Evolutionary conservation across 352 stramenopile genomes (phyloP), one percentile per base, ranked within the genome.

Genomic region (Phytophthora nicotianae): DNA sequence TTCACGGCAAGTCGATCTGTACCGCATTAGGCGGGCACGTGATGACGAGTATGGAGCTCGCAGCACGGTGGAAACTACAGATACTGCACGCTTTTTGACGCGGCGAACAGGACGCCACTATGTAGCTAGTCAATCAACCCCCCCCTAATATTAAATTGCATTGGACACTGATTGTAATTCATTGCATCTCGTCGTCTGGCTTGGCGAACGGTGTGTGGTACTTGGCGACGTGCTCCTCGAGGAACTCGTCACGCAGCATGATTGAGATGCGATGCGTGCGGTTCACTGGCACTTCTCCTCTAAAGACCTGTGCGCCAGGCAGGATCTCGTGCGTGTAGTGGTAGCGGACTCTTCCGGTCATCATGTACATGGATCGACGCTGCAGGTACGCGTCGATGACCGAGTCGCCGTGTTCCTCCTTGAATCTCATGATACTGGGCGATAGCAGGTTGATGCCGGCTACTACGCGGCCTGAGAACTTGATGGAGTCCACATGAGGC

Each of bases 271-370:
- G 85, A 26, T 82, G 79, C 26, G 83, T 92, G 60, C 85, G 85
- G 29, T 86, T 54, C n/a, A 94, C 79, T 4, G 66, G 64, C n/a
- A 83, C 51, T 32, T 86, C 38, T 41, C 63, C 70, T 60, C 65
- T 65, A 48, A 93, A 94, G 13, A 77, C 41, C 46, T 92, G 84
- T 20, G 62, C 45, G 33, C 80, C 83, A 7, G 83, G 83, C 4
- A 95, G 65, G 45, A 95, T 91, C 72, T 93, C 84, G 68, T 95
- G 86, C 42, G 83, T 91, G 78, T 95, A 95, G 65, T 91, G 74
- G 63, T 92, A 95, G 24, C 86, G 86, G 41, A 95, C 70, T 32
- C 86, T 79, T 13, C 83, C 86, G 0, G 83, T 92, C 84, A 95
- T 93, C 79, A 91, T 86, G 73, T 95, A 95, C 65, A 95, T 85